These are phyloP conservation scores for Myxozyma lipomycoides DNA, from an alignment of 805 yeast species.

Conservation along the genomic window DNA sequence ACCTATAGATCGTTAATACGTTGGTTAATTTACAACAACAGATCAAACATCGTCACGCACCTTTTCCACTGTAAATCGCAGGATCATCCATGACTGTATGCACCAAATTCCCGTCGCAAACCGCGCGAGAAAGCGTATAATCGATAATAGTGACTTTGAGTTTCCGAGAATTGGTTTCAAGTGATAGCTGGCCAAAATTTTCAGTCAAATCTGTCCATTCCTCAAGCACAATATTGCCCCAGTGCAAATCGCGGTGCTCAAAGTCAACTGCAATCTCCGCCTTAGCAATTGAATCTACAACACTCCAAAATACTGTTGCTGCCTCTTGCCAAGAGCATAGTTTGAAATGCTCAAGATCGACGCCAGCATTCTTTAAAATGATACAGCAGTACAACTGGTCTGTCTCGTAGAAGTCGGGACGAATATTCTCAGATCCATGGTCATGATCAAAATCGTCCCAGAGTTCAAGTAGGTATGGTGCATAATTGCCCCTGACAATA, in stretches of 20 bases:
- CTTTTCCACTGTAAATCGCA: conserved; percentile 53
- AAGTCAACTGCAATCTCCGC: conserved; percentile 54
- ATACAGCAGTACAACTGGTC: conserved; percentile 39
- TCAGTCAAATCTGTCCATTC: conserved; percentile 10
- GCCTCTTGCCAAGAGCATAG: conserved; percentile 41
- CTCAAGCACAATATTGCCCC: conserved; percentile 58
- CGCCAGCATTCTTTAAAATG: conserved; percentile 38
- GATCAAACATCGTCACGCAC: conserved; percentile 1
- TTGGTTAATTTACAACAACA: background rate
- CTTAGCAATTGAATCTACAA: conserved; percentile 46
- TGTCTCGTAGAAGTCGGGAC: conserved; percentile 39
- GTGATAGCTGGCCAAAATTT: conserved; percentile 18
- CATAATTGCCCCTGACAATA: conserved; percentile 48
- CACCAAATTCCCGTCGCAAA: conserved; percentile 35
- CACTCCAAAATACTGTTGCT: conserved; percentile 50
- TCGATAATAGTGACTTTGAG: conserved; percentile 51
- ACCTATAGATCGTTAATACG: conserved; percentile 35
- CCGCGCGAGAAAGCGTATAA: conserved; percentile 52
- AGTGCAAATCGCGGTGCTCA: conserved; percentile 69
- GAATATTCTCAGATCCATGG: conserved; percentile 36
- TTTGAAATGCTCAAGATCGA: conserved; percentile 45
- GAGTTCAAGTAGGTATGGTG: conserved; percentile 40
- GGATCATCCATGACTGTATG: conserved; percentile 63
- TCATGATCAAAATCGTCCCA: conserved; percentile 44
- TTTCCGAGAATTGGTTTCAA: conserved; percentile 1